phyloP scores from a whole-genome alignment of 2,329 filamentous ascomycete species.

The Exophiala alcalophila region DNA sequence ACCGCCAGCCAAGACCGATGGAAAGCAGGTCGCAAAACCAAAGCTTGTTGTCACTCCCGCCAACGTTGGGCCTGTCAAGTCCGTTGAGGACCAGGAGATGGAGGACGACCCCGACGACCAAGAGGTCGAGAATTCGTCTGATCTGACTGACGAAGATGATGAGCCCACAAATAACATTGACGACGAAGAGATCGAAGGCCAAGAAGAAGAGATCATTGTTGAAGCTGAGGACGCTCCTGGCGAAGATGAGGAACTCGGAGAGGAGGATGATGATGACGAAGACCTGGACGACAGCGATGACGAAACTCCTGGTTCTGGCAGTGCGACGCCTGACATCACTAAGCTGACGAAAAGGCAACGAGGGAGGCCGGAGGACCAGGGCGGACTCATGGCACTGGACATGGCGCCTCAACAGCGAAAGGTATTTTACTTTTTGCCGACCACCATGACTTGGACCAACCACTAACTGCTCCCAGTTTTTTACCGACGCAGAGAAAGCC shows the following conservation, averaged over 20 bases:
- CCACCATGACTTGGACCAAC: constrained; percentile 42
- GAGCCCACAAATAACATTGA: constrained; percentile 34
- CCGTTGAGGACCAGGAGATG: constrained; percentile 49
- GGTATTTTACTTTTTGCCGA: too few species aligned
- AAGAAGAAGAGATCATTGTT: constrained; percentile 37
- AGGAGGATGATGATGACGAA: constrained; percentile 42
- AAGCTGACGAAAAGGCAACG: constrained; percentile 68
- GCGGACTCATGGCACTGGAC: constrained; percentile 52
- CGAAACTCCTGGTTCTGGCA: constrained; percentile 46
- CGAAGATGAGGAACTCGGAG: constrained; percentile 39
- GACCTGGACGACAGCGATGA: constrained; percentile 45
- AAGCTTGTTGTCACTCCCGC: constrained; percentile 38
- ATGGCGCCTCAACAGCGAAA: constrained; percentile 43
- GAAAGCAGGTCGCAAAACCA: constrained; percentile 40
- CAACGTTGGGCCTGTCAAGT: constrained; percentile 39
- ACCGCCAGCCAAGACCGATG: constrained; percentile 23
- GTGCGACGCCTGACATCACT: constrained; percentile 60
- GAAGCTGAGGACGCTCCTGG: constrained; percentile 37
- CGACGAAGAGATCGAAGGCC: constrained; percentile 48
- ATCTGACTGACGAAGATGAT: constrained; percentile 46
- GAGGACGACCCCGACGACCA: constrained; percentile 50
- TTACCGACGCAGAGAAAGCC: constrained; percentile 69
- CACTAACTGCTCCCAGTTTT: constrained; percentile 67
- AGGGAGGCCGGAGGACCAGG: constrained; percentile 55
- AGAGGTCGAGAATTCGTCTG: constrained; percentile 49